Evolutionary conservation across 768 basidiomycete species (phyloP), one percentile per base, ranked within the genome.

Genomic region (Sistotremastrum suecicum): DNA sequence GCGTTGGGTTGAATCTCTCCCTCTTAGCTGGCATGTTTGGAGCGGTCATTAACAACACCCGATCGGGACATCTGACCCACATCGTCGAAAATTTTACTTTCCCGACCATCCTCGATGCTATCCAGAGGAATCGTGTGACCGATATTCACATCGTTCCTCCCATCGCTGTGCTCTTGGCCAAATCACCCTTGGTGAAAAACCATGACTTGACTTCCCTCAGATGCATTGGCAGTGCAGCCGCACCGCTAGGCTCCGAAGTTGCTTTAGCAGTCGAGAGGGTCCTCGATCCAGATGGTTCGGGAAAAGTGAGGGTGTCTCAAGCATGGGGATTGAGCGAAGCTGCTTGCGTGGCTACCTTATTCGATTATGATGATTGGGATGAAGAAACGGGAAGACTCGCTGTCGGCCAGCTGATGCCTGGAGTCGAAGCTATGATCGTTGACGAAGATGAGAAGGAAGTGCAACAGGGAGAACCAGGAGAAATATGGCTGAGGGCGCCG

Each of bases 351-450:
- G 6, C 56, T 58, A 42, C 56, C 58, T 8, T 56, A 60, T 44
- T 30, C 61, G 0, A 32, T 44, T 5, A 55, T 56, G 42, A 50
- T 54, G 1, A 33, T 44, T 3, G 12, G n/a, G 4, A 34, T 46
- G 8, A 50, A 54, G 28, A 48, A 44, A 11, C 54, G 6, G 29
- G 53, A 3, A 82, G 78, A 51, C 58, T 75, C 29, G 53, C 55
- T 6, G 57, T 63, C n/a, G 67, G 67, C 3, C 48, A 50, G 6
- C 48, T 68, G 3, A 50, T 64, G 32, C 62, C 66, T 0, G 58
- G 59, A 11, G 55, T 63, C 51, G 56, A 66, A 48, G 63, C 62
- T 8, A 48, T 64, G 1, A 45, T 69, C 28, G 61, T 67, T 12
- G 57, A 55, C 5, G 58, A 61, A 1, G 58, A 44, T 9, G 48